A percentile compares a stretch with the other conserved stretches of the same genome.
These are phyloP conservation scores for Yamadazyma pseudoaaseri DNA, from an alignment of 1,139 yeast species.

Conservation along the genomic window DNA sequence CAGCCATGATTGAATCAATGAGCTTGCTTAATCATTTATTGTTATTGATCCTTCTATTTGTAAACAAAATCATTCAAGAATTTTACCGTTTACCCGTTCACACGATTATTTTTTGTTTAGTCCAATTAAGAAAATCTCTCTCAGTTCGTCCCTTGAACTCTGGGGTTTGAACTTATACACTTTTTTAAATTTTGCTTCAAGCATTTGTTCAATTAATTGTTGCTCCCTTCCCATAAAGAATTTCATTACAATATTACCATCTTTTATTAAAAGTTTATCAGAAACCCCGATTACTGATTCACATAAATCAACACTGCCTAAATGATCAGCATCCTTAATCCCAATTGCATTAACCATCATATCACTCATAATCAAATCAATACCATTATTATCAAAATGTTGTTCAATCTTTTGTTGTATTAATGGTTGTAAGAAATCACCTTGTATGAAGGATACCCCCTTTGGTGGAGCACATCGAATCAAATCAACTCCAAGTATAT, in stretches of 20 bases:
- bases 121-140: conserved; percentile 39
- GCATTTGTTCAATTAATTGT: conserved; percentile 20
- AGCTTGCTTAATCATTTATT: too few species aligned
- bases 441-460: conserved; percentile 41
- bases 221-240: conserved; percentile 45
- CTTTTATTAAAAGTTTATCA: conserved; percentile 23
- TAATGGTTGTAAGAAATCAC: conserved; percentile 35
- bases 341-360: conserved; percentile 53
- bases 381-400: conserved; percentile 9
- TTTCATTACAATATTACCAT: conserved; percentile 42
- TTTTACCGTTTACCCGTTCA: too few species aligned
- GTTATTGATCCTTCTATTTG: too few species aligned
- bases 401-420: conserved; percentile 30
- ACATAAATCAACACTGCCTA: conserved; percentile 47
- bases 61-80: too few species aligned
- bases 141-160: conserved; percentile 40
- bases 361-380: conserved; percentile 43
- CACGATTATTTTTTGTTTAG: conserved; percentile 20
- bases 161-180: conserved; percentile 35
- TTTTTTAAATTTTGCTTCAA: conserved; percentile 29
- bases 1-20: too few species aligned
- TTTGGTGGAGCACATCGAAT: conserved; percentile 38
- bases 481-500: conserved; percentile 42
- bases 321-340: conserved; percentile 41
- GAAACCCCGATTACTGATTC: conserved; percentile 36